Conservation (phyloP, 352 stramenopile species). For the Phytophthora pseudosyringae region DNA sequence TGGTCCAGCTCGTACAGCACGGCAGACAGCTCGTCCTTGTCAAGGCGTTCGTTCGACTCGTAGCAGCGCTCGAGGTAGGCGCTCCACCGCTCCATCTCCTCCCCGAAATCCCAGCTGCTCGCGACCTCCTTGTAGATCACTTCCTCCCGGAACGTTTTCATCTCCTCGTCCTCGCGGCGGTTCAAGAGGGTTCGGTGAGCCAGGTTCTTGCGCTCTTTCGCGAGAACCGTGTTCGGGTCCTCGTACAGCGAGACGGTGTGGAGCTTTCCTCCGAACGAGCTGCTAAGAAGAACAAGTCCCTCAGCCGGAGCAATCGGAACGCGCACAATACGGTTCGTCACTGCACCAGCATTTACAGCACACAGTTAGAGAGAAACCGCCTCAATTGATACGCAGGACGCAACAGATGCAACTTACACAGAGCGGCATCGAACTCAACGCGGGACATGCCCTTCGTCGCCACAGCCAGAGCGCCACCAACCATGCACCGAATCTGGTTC, state of each 20-base stretch:
- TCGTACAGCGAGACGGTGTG: slow-evolving; percentile 79
- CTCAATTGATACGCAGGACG: not conserved
- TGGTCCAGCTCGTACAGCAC: slow-evolving; percentile 48
- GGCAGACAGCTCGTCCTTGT: slow-evolving; percentile 46
- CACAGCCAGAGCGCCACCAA: slow-evolving; percentile 85
- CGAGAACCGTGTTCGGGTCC: slow-evolving; percentile 71
- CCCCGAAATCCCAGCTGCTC: slow-evolving; percentile 56
- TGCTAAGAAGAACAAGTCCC: slow-evolving; percentile 86
- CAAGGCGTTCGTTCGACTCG: slow-evolving; percentile 51
- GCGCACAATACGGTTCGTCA: slow-evolving; percentile 82
- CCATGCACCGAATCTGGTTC: slow-evolving; percentile 93
- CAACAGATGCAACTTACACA: slow-evolving; percentile 49
- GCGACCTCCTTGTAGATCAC: slow-evolving; percentile 79
- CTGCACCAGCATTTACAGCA: slow-evolving; percentile 29
- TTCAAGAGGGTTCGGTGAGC: slow-evolving; percentile 68
- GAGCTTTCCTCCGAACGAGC: slow-evolving; percentile 80
- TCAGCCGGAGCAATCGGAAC: slow-evolving; percentile 90
- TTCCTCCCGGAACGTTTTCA: slow-evolving; percentile 71
- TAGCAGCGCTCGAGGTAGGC: slow-evolving; percentile 67
- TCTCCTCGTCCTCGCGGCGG: slow-evolving; percentile 50
- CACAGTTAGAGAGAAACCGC: slow-evolving; percentile 17
- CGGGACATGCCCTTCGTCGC: slow-evolving; percentile 75
- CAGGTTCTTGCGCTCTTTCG: slow-evolving; percentile 57
- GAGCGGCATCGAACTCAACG: slow-evolving; percentile 70
- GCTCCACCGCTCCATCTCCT: slow-evolving; percentile 60